phyloP scores from a whole-genome alignment of 768 basidiomycete genomes.

The Gelatoporia subvermispora region DNA sequence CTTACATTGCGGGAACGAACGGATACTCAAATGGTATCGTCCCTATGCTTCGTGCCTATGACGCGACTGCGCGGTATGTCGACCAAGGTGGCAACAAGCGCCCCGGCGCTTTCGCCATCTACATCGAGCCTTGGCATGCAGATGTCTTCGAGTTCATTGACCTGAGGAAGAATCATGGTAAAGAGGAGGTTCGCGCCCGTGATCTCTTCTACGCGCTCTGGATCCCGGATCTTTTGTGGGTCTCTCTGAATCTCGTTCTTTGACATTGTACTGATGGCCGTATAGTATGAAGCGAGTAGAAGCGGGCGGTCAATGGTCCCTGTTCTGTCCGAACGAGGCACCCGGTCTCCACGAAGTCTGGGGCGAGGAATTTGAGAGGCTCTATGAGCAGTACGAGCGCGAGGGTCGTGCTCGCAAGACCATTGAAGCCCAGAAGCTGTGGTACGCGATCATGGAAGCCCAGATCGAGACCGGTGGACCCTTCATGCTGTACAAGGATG shows the following conservation, averaged over 20 bases:
- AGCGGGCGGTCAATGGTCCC: slow-evolving; percentile 81
- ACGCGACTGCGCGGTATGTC: slow-evolving; percentile 97
- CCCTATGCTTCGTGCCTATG: slow-evolving; percentile 97
- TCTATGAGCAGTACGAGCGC: slow-evolving; percentile 84
- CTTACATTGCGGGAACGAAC: slow-evolving; percentile 98
- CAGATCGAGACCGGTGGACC: slow-evolving; percentile 99
- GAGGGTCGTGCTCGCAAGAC: slow-evolving; percentile 84
- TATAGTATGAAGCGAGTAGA: slow-evolving; percentile 95
- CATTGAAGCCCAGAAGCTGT: slow-evolving; percentile 93
- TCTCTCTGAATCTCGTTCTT: slow-evolving; percentile 2
- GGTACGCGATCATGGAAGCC: slow-evolving; percentile 95
- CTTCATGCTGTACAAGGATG: slow-evolving; percentile 98
- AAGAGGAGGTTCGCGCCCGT: slow-evolving; percentile 93
- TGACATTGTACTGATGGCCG: slow-evolving; percentile 1
- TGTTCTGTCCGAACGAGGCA: slow-evolving; percentile 98
- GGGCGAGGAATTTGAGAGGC: slow-evolving; percentile 82
- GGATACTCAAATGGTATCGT: slow-evolving; percentile 99
- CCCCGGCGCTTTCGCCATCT: slow-evolving; percentile 97
- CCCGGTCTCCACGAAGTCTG: slow-evolving; percentile 85
- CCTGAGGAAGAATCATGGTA: slow-evolving; percentile 97
- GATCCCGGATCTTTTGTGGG: slow-evolving; percentile 95
- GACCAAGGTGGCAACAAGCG: slow-evolving; percentile 99
- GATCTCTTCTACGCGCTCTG: slow-evolving; percentile 98
- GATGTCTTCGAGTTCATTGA: slow-evolving; percentile 98
- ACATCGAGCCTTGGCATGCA: slow-evolving; percentile 98